Evolutionary conservation across 345 rosid species (phyloP), one percentile per base, ranked within the genome.

Genomic region (Ceriops zippeliana): DNA sequence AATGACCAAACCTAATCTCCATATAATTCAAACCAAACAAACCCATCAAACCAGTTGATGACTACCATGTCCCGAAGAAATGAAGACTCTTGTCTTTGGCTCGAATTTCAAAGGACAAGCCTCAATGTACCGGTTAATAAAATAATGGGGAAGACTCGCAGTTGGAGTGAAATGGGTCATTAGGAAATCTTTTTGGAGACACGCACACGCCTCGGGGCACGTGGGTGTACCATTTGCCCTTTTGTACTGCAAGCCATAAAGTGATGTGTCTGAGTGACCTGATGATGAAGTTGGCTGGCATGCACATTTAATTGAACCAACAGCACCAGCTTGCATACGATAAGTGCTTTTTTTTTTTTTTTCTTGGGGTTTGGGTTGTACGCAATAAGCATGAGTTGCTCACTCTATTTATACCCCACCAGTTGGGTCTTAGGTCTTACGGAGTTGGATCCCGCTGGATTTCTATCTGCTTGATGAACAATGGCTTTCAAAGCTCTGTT

Each of bases 401-500:
- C 15, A 13, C 62, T 58, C 75, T 72, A 72, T 47, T 72, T 58
- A 72, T 46, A 72, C 57, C 10, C 56, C 2, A 20, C 1, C 2
- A 21, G 10, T 27, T 15, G 17, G 16, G 15, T 17, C 31, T 54
- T 24, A 9, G 16, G 7, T 17, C 46, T 38, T 24, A 53, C 11
- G 7, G n/a, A 62, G 20, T 5, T 42, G 24, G 19, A 2, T 37
- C 31, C 7, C 30, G 5, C 53, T 3, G 58, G 3, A 68, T 62
- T 24, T 2, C 37, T 21, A 9, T 30, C 51, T 34, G 22, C 28
- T 16, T 19, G 1, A 0, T 1, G 16, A 0, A n/a, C 73, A 31
- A 85, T 85, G 89, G 80, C 77, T 68, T 49, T 61, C 79, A 82
- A 66, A 71, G 37, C 74, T 51, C 19, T 66, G 37, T 51, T 64